A percentile compares a stretch with the other conserved stretches of the same genome.
These are phyloP conservation scores for Biscogniauxia marginata DNA, from an alignment of 2,329 filamentous ascomycete species.

Conservation along the genomic window DNA sequence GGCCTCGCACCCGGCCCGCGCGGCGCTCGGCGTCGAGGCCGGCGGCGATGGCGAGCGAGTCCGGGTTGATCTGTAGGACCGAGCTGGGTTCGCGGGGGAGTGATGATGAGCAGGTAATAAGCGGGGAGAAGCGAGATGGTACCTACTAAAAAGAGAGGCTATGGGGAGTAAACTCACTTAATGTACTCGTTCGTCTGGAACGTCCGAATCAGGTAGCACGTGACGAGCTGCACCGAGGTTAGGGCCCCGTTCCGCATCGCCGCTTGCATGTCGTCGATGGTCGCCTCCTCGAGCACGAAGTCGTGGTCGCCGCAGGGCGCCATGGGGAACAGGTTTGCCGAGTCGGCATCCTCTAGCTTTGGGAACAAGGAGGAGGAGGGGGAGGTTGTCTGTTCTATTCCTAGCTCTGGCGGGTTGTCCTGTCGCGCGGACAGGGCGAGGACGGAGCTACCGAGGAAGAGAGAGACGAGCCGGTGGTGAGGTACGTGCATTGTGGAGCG, in stretches of 20 bases:
- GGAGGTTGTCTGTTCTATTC: constrained; percentile 10
- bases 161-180: constrained; percentile 45
- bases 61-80: constrained; percentile 67
- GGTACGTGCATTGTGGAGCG: neutral
- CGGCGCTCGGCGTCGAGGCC: constrained; percentile 59
- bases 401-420: neutral
- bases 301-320: constrained; percentile 49
- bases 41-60: constrained; percentile 60
- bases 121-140: constrained; percentile 1
- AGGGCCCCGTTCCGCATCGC: constrained; percentile 54
- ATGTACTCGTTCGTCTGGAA: constrained; percentile 64
- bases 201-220: constrained; percentile 62
- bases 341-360: constrained; percentile 36
- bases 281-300: constrained; percentile 65
- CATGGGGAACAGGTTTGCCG: constrained; percentile 58
- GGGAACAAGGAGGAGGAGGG: constrained; percentile 37
- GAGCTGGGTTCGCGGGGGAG: constrained; percentile 37
- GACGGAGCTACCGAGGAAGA: neutral
- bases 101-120: neutral
- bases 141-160: neutral
- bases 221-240: constrained; percentile 56
- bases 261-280: constrained; percentile 64
- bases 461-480: neutral
- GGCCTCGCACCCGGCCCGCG: constrained; percentile 56
- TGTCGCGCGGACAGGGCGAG: neutral